phyloP scores from a whole-genome alignment of 1,284 basidiomycete species.

The Ustilago shanxiensis region DNA sequence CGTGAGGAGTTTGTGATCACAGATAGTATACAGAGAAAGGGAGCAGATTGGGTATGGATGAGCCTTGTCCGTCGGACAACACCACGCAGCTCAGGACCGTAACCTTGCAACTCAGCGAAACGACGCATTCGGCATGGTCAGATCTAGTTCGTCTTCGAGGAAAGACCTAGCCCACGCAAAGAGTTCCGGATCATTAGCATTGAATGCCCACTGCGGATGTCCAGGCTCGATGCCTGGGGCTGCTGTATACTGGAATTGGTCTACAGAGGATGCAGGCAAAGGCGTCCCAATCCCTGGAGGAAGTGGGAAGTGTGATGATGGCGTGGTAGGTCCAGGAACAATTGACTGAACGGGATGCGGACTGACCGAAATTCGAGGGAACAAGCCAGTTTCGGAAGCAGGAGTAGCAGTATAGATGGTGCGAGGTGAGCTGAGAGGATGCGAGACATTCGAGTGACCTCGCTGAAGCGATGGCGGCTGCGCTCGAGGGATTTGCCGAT shows the following conservation, averaged over 20 bases:
- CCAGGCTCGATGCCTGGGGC: conserved; percentile 24
- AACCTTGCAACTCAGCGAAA: conserved; percentile 17
- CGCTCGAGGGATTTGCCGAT: conserved; percentile 14
- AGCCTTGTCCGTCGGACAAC: neutral
- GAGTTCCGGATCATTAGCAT: conserved; percentile 41
- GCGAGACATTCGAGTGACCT: conserved; percentile 11
- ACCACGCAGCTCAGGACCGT: neutral
- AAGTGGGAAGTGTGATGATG: conserved; percentile 27
- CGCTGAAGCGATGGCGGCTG: conserved; percentile 24
- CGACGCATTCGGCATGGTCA: conserved; percentile 18
- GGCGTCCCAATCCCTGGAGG: conserved; percentile 7
- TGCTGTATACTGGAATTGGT: conserved; percentile 21
- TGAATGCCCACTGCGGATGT: conserved; percentile 38
- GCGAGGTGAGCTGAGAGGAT: conserved; percentile 37
- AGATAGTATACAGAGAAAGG: neutral
- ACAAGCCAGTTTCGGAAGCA: conserved; percentile 16
- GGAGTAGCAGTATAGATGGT: conserved; percentile 35
- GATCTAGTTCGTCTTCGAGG: conserved; percentile 39
- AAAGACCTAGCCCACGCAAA: conserved; percentile 46
- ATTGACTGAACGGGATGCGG: conserved; percentile 10
- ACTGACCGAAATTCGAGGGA: conserved; percentile 26
- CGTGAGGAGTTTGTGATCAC: neutral
- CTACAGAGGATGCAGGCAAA: neutral
- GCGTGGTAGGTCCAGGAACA: conserved; percentile 15
- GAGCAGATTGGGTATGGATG: neutral